A percentile compares a stretch with the other conserved stretches of the same genome.
phyloP scores from a whole-genome alignment of 2,329 filamentous ascomycete genomes.

The Trichoderma sp. region DNA sequence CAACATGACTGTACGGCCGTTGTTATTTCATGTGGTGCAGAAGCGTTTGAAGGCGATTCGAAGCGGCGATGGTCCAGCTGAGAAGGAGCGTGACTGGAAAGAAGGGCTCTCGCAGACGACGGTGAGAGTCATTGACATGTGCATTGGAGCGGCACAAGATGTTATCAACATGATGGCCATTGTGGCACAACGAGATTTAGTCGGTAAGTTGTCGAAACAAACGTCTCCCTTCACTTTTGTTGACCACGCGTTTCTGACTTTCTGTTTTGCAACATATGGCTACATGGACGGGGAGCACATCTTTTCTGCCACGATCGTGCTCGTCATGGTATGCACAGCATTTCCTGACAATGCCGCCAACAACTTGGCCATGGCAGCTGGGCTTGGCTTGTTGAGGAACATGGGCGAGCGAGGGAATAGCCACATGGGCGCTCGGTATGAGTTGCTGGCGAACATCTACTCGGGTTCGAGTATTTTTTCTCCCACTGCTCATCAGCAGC shows the following conservation, averaged over 20 bases:
- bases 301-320: slow-evolving; percentile 54
- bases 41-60: slow-evolving; percentile 41
- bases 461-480: slow-evolving; percentile 31
- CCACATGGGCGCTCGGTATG: slow-evolving; percentile 40
- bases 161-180: slow-evolving; percentile 34
- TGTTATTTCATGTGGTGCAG: slow-evolving; percentile 56
- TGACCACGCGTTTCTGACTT: background rate
- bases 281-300: slow-evolving; percentile 60
- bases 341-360: slow-evolving; percentile 49
- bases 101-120: slow-evolving; percentile 50
- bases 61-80: slow-evolving; percentile 23
- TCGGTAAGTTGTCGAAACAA: slow-evolving; percentile 40
- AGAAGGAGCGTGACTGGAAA: slow-evolving; percentile 37
- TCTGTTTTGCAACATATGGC: slow-evolving; percentile 49
- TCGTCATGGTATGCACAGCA: slow-evolving; percentile 56
- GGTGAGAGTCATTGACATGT: slow-evolving; percentile 53
- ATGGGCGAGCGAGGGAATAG: slow-evolving; percentile 57
- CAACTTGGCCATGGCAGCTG: slow-evolving; percentile 46
- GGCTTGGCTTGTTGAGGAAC: slow-evolving; percentile 47
- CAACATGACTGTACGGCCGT: slow-evolving; percentile 57
- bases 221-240: background rate
- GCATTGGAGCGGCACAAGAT: slow-evolving; percentile 50
- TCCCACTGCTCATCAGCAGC: background rate
- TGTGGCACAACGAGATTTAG: slow-evolving; percentile 39
- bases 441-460: slow-evolving; percentile 33